Conservation (phyloP, 1,139 yeast species). For the Yamadazyma aaseri region DNA sequence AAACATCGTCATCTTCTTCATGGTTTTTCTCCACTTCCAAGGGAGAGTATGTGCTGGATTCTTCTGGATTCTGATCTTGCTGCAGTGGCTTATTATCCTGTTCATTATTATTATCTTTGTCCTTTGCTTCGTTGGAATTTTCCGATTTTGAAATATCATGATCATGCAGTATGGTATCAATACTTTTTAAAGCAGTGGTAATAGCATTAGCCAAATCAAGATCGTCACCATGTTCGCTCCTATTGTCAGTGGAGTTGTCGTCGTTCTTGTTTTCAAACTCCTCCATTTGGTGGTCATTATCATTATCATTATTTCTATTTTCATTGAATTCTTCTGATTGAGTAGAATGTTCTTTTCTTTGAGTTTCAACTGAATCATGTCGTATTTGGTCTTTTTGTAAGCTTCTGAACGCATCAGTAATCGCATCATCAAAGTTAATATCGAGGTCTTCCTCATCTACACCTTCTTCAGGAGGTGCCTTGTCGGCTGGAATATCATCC, state of each 20-base stretch:
- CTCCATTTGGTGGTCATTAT: slow-evolving; percentile 1
- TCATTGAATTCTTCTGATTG: slow-evolving; percentile 1
- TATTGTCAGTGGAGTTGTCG: slow-evolving; percentile 7
- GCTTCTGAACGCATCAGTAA: slow-evolving; percentile 28
- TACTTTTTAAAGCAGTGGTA: slow-evolving; percentile 16
- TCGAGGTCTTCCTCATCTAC: slow-evolving; percentile 19
- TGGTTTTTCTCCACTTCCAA: slow-evolving; percentile 16
- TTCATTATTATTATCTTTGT: slow-evolving; percentile 1
- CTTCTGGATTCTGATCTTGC: not conserved
- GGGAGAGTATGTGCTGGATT: slow-evolving; percentile 12
- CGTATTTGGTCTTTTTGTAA: slow-evolving; percentile 10
- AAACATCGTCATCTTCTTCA: slow-evolving; percentile 5
- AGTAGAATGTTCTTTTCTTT: not conserved
- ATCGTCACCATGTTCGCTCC: slow-evolving; percentile 16
- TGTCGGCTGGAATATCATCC: slow-evolving; percentile 4
- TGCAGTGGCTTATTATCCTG: slow-evolving; percentile 1
- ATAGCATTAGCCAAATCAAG: slow-evolving; percentile 18
- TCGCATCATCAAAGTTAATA: slow-evolving; percentile 26
- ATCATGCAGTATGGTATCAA: slow-evolving; percentile 13
- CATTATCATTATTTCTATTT: slow-evolving; percentile 1
- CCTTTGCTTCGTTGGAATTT: slow-evolving; percentile 3
- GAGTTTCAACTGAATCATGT: slow-evolving; percentile 1
- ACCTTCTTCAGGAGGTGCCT: slow-evolving; percentile 3
- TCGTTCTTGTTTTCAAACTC: slow-evolving; percentile 3
- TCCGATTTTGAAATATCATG: too few relatives aligned